phyloP scores from a whole-genome alignment of 148 eudicot genomes.

The Rhododendron williamsianum region DNA sequence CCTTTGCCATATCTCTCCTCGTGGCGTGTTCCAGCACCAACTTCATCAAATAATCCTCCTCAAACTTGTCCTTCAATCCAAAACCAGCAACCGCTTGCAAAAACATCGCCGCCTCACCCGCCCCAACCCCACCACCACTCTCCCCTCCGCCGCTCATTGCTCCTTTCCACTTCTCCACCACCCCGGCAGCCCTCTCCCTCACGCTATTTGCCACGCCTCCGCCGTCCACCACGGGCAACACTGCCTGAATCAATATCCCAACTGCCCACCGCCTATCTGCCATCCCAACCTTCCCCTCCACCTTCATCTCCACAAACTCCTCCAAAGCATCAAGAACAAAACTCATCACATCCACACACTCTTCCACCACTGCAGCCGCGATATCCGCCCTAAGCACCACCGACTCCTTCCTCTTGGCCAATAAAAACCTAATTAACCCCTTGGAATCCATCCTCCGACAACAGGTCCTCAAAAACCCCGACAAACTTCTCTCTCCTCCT shows the following conservation, averaged over 20 bases:
- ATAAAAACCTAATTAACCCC: constrained; percentile 24
- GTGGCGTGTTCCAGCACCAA: constrained; percentile 40
- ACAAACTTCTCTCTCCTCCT: constrained; percentile 3
- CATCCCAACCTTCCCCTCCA: constrained; percentile 22
- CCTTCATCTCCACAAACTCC: constrained; percentile 34
- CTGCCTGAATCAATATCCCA: constrained; percentile 37
- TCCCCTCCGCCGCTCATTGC: constrained; percentile 19
- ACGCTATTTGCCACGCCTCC: constrained; percentile 21
- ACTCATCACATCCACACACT: constrained; percentile 39
- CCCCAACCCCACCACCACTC: constrained; percentile 27
- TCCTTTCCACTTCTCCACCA: constrained; percentile 42
- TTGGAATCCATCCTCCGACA: constrained; percentile 40
- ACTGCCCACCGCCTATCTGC: constrained; percentile 50
- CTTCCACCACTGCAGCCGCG: constrained; percentile 27
- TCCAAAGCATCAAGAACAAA: constrained; percentile 49
- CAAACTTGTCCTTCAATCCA: constrained; percentile 44
- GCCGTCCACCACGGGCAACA: constrained; percentile 15
- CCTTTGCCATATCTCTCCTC: constrained; percentile 54
- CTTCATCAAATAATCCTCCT: constrained; percentile 43
- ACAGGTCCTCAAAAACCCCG: constrained; percentile 23
- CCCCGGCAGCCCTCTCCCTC: constrained; percentile 30
- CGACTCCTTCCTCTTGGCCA: constrained; percentile 40
- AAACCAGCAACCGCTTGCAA: constrained; percentile 53
- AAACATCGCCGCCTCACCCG: constrained; percentile 46
- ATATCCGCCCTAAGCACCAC: constrained; percentile 27